Conservation (phyloP, 495 filamentous ascomycete genomes). For the Bacidia gigantensis region DNA sequence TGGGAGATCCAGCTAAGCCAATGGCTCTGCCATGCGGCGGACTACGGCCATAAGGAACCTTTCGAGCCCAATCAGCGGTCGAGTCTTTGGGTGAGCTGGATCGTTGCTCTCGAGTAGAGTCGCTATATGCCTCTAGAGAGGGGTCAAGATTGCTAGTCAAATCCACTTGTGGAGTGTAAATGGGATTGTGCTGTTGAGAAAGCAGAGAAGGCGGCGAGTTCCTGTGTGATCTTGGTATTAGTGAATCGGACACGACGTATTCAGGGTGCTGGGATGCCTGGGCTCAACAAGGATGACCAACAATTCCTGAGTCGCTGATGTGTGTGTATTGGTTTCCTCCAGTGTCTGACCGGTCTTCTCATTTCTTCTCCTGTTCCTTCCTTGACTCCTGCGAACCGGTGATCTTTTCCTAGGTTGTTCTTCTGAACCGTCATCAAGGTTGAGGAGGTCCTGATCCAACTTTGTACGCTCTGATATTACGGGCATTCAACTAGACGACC, state of each 20-base stretch:
- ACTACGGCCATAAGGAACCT: constrained; percentile 36
- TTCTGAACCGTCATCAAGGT: constrained; percentile 10
- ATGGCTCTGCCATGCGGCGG: constrained; percentile 34
- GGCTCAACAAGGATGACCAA: constrained; percentile 20
- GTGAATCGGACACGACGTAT: not conserved
- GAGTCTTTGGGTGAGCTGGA: constrained; percentile 23
- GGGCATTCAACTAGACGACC: constrained; percentile 22
- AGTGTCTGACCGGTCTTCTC: constrained; percentile 22
- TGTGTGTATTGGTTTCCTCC: constrained; percentile 18
- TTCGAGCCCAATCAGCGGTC: constrained; percentile 36
- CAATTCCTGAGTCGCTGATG: constrained; percentile 21
- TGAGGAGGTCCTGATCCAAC: constrained; percentile 11
- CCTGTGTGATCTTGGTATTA: not conserved
- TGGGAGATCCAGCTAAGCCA: constrained; percentile 30
- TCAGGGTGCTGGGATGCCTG: not conserved
- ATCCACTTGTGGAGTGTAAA: constrained; percentile 5
- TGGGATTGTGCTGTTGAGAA: constrained; percentile 10
- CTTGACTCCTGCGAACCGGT: constrained; percentile 31
- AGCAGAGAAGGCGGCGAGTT: constrained; percentile 23
- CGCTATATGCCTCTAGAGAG: constrained; percentile 31
- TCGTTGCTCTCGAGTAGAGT: constrained; percentile 23
- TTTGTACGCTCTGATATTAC: constrained; percentile 14
- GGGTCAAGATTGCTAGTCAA: constrained; percentile 29
- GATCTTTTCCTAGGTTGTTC: constrained; percentile 27
- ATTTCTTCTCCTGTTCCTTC: constrained; percentile 29